Percentiles rank a stretch among this genome's conserved stretches.
Conservation (phyloP, 2,329 filamentous ascomycete species). For the Aspergillus hiratsukae region DNA sequence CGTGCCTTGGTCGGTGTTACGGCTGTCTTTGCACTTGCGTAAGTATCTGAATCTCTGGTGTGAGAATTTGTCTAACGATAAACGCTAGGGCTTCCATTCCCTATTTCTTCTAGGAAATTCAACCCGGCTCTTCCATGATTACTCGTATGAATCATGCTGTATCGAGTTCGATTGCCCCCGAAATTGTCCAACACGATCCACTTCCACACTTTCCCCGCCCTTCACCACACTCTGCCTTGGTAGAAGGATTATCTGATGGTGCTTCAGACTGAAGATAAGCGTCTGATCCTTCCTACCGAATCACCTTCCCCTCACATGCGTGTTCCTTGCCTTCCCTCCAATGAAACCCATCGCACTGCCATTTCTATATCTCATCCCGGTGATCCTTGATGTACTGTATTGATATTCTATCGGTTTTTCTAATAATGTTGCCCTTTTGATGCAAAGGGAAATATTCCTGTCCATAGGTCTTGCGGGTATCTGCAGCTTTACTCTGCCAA, state of each 20-base stretch:
- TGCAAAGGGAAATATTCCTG: conserved; percentile 11
- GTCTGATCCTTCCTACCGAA: background rate
- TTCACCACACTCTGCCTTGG: background rate
- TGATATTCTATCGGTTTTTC: conserved; percentile 14
- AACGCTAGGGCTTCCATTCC: conserved; percentile 41
- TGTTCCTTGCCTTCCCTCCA: background rate
- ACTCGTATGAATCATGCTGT: background rate
- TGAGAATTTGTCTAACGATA: conserved; percentile 15
- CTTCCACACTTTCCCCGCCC: background rate
- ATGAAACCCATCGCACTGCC: background rate
- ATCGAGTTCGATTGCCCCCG: background rate
- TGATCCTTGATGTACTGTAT: conserved; percentile 22
- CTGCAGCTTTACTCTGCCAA: conserved; percentile 7
- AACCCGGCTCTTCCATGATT: background rate
- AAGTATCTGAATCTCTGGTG: conserved; percentile 43
- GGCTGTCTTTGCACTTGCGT: conserved; percentile 87
- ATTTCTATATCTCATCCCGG: conserved; percentile 5
- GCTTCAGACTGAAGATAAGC: background rate
- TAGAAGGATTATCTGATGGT: background rate
- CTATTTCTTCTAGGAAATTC: conserved; percentile 40
- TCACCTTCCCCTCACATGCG: conserved; percentile 3
- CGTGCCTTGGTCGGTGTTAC: conserved; percentile 81
- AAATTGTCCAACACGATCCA: background rate
- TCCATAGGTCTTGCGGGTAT: conserved; percentile 5
- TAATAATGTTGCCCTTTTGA: conserved; percentile 14